Conservation (phyloP, 169 alveolate genomes). For the Plasmodium vinckei region DNA sequence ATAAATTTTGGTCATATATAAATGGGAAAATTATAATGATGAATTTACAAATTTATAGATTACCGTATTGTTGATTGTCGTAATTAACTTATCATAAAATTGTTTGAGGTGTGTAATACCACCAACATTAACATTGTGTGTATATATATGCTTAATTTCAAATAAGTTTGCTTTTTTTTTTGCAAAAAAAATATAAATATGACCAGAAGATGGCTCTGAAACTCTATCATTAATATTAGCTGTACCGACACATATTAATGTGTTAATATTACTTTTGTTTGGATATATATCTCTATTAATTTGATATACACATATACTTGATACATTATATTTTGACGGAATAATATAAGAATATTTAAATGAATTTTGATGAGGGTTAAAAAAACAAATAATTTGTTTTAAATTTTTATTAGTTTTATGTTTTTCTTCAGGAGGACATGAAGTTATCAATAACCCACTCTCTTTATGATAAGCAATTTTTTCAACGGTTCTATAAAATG, state of each 20-base stretch:
- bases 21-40: too few relatives aligned
- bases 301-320: conserved; percentile 51
- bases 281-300: not conserved
- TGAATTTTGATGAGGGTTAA: conserved; percentile 54
- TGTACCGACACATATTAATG: conserved; percentile 62
- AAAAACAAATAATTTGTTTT: conserved; percentile 70
- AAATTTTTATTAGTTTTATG: conserved; percentile 60
- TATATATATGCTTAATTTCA: conserved; percentile 71
- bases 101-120: conserved; percentile 47
- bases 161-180: conserved; percentile 38
- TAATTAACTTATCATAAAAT: conserved; percentile 26
- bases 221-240: conserved; percentile 38
- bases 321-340: conserved; percentile 69
- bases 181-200: conserved; percentile 49
- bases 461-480: conserved; percentile 68
- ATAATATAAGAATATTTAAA: conserved; percentile 45
- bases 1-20: too few relatives aligned
- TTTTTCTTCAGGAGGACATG: conserved; percentile 72
- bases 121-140: conserved; percentile 48
- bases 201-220: conserved; percentile 63
- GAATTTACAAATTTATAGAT: not conserved
- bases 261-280: not conserved
- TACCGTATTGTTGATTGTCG: conserved; percentile 61
- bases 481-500: conserved; percentile 73
- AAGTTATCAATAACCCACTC: conserved; percentile 41